Conservation (phyloP, 129 eudicot species). For the Rutidosis leptorrhynchoides region DNA sequence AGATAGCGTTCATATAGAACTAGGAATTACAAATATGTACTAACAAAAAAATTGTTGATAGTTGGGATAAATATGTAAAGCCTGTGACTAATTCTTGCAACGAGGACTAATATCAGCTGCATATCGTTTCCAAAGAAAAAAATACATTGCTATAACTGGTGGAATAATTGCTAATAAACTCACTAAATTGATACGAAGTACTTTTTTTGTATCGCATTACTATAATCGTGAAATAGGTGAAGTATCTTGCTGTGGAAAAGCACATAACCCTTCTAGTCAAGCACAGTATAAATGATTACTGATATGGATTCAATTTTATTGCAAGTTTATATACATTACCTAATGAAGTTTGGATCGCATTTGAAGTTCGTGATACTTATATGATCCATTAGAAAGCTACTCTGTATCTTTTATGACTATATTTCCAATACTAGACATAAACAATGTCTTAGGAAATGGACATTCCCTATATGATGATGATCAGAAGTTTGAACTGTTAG, state of each 20-base stretch:
- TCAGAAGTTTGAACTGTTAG: not conserved
- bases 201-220: no score
- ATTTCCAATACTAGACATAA: not conserved
- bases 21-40: no score
- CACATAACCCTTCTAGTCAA: not conserved
- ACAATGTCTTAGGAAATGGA: not conserved
- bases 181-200: not conserved
- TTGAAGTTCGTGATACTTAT: constrained; percentile 19
- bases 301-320: not conserved
- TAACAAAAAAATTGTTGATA: no score
- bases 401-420: constrained; percentile 8
- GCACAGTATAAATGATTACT: not conserved
- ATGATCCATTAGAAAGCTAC: not conserved
- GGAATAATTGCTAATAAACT: not conserved
- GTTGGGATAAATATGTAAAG: not conserved
- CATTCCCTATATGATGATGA: not conserved
- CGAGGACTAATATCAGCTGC: not conserved
- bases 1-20: no score
- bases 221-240: not conserved
- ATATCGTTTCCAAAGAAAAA: not conserved
- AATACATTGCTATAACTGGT: not conserved
- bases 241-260: not conserved
- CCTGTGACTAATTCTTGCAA: not conserved
- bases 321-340: not conserved
- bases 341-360: not conserved